Conservation (phyloP, 371 early-diverging fungal species). For the Zopfochytrium polystomum region DNA sequence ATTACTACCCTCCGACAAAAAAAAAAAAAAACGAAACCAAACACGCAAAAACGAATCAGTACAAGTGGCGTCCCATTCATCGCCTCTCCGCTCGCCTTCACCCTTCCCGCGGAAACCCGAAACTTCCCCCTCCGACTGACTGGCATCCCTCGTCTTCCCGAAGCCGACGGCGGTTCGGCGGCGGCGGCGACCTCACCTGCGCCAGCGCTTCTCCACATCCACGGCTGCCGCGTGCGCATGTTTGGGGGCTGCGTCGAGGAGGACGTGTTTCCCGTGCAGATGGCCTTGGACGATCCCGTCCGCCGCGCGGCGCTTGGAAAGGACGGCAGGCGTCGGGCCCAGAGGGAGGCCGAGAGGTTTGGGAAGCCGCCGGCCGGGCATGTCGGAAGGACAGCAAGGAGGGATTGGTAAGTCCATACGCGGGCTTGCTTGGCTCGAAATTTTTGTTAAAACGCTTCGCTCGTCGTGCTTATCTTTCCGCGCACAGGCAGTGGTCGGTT, state of each 20-base stretch:
- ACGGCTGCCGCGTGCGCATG: slow-evolving; percentile 62
- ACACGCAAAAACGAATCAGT: slow-evolving; percentile 24
- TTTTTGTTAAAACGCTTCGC: too few species aligned
- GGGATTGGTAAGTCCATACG: neutral
- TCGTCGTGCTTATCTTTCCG: neutral
- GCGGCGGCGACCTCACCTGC: slow-evolving; percentile 28
- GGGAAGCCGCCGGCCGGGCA: slow-evolving; percentile 40
- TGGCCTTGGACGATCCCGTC: slow-evolving; percentile 44
- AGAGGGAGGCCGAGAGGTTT: slow-evolving; percentile 46
- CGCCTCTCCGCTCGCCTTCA: slow-evolving; percentile 54
- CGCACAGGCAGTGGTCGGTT: slow-evolving; percentile 46
- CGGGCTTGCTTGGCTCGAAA: neutral
- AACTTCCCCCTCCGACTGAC: slow-evolving; percentile 57
- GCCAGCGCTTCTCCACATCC: slow-evolving; percentile 59
- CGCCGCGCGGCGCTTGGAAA: slow-evolving; percentile 26
- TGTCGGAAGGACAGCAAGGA: slow-evolving; percentile 30
- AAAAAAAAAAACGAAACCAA: too few species aligned
- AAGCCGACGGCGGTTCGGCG: neutral
- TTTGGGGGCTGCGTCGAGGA: slow-evolving; percentile 72
- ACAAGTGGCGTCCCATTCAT: slow-evolving; percentile 63
- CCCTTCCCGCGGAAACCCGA: slow-evolving; percentile 64
- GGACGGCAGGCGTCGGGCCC: slow-evolving; percentile 35
- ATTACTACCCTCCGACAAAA: too few species aligned
- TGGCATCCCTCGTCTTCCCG: slow-evolving; percentile 50
- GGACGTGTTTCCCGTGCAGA: slow-evolving; percentile 57